Evolutionary conservation across 768 basidiomycete genomes (phyloP).

Genomic region (Mycena alexandri): DNA sequence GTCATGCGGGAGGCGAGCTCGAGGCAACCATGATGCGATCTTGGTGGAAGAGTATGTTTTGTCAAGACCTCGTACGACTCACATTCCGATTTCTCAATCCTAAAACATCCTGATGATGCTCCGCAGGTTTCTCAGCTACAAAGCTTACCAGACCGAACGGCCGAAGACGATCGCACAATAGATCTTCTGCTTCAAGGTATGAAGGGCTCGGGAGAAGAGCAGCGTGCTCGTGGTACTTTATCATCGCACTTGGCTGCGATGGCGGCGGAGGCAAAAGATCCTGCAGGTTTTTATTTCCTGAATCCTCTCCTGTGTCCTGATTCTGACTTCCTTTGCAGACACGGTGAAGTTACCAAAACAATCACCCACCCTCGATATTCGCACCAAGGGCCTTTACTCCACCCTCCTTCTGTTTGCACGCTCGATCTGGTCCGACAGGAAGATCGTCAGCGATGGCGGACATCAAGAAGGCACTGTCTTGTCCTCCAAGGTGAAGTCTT

Average conservation of each 20-base stretch:
- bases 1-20: too few relatives aligned
- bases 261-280: neutral
- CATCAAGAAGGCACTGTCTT: neutral
- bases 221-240: neutral
- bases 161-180: neutral
- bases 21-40: neutral
- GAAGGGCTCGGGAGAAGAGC: neutral
- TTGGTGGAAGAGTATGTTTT: neutral
- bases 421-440: neutral
- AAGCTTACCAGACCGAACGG: neutral
- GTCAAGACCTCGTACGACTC: neutral
- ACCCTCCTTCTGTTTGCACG: neutral
- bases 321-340: neutral
- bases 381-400: neutral
- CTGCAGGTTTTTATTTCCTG: neutral
- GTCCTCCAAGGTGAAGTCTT: neutral
- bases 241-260: neutral
- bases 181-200: neutral
- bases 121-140: neutral
- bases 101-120: neutral
- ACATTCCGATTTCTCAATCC: neutral
- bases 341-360: neutral
- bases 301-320: too few relatives aligned
- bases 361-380: neutral
- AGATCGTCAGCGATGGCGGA: conserved; percentile 6